Base-by-base conservation (phyloP, 805 yeast species). In the Candida pseudofarinosa region DNA sequence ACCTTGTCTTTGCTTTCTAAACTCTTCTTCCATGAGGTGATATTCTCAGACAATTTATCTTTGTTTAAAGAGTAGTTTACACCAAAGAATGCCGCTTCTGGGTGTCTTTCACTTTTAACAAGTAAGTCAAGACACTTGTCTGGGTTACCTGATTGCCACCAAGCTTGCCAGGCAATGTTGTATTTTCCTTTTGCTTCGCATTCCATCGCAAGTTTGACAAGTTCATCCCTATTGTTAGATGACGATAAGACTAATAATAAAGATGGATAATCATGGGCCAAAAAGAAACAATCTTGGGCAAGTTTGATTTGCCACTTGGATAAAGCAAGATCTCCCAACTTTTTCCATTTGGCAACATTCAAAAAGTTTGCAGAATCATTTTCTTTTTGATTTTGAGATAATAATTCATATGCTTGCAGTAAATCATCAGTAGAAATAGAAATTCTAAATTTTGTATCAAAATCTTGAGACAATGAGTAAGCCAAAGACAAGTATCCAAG, bases 401-500 rank as follows among this genome's bases (percentile, higher is more conserved):
- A 63, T 47, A 70, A 59, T 33, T 79, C 80, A 51, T 77, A 74
- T 4, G 98, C 98, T 50, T 83, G 74, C 2, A 67, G 60, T 48
- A 93, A 78, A 56, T 86, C 77, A 42, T 79, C 77, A n/a, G 89
- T 80, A 42, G 83, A 76, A 38, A 93, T 69, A 7, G 97, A 91
- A 46, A 93, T 79, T 57, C 88, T 97, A 61, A 93, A 93, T 62
- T 81, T 85, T 59, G 95, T 96, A 60, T 91, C 98, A 40, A 77
- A 68, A 63, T 93, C 99, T 51, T 83, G 85, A 3, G 97, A 81
- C 41, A 90, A 77, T 39, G 85, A 75, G 43, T 85, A 73, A 2
- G 99, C 97, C 56, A 88, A 85, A 48, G 88, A 84, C 51, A 79
- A 75, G 62, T 79, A 85, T 17, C 95, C 97, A 67, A 89, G 96